Evolutionary conservation across 1,284 basidiomycete genomes (phyloP).

Genomic region (Cystobasidium sp.): DNA sequence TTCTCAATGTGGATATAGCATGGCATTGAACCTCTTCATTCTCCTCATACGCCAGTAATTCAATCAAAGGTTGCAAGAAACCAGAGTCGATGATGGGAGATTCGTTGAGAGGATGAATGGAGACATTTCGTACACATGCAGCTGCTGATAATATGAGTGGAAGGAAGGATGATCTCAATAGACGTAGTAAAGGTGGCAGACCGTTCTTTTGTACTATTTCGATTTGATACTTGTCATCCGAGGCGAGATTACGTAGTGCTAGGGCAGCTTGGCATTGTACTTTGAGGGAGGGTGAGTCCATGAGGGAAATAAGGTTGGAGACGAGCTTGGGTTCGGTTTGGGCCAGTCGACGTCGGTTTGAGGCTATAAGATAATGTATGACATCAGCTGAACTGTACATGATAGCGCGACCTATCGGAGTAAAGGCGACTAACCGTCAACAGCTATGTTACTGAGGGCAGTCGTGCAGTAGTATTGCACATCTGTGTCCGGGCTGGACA

Average conservation of each 20-base stretch:
- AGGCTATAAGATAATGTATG: constrained; percentile 60
- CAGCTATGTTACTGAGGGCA: constrained; percentile 96
- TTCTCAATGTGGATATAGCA: constrained; percentile 97
- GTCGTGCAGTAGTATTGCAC: constrained; percentile 99
- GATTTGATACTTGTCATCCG: constrained; percentile 98
- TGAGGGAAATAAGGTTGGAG: constrained; percentile 88
- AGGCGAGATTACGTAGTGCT: constrained; percentile 93
- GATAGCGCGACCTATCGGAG: neutral
- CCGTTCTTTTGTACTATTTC: constrained; percentile 98
- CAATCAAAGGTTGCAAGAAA: constrained; percentile 94
- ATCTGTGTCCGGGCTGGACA: constrained; percentile 97
- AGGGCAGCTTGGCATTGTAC: constrained; percentile 99
- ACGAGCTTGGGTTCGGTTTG: constrained; percentile 94
- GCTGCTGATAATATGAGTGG: constrained; percentile 99
- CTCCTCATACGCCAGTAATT: constrained; percentile 93
- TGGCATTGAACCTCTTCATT: constrained; percentile 99
- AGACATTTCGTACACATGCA: constrained; percentile 98
- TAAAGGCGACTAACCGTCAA: constrained; percentile 70
- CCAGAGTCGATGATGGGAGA: constrained; percentile 99
- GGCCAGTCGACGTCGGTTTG: constrained; percentile 93
- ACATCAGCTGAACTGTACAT: constrained; percentile 20
- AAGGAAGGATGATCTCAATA: constrained; percentile 94
- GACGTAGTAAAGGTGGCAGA: constrained; percentile 85
- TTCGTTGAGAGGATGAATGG: constrained; percentile 97
- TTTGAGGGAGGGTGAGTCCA: constrained; percentile 97